Evolutionary conservation across 768 basidiomycete species (phyloP).

Genomic region (Leccinum longicurvipes): DNA sequence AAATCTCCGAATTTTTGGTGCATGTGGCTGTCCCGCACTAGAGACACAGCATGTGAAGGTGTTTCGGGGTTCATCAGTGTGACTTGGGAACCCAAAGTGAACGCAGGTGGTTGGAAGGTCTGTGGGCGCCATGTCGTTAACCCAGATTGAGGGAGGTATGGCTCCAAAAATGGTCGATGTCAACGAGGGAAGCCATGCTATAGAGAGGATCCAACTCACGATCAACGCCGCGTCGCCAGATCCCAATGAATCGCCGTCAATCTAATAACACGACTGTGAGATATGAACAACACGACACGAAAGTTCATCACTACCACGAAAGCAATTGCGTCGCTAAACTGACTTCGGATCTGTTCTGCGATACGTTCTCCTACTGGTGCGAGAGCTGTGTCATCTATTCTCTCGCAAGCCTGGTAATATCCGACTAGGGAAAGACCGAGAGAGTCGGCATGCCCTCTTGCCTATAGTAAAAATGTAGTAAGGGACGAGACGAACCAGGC

Average conservation of each 20-base stretch:
- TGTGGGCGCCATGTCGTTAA: slow-evolving; percentile 48
- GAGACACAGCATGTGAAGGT: slow-evolving; percentile 44
- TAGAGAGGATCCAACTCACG: slow-evolving; percentile 38
- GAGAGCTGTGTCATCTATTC: slow-evolving; percentile 56
- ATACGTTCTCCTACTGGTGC: slow-evolving; percentile 67
- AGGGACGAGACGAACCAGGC: not conserved
- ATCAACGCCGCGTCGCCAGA: slow-evolving; percentile 52
- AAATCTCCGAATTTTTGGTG: slow-evolving; percentile 72
- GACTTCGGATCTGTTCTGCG: slow-evolving; percentile 48
- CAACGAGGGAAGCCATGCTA: not conserved
- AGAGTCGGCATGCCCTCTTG: slow-evolving; percentile 55
- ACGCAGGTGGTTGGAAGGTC: slow-evolving; percentile 37
- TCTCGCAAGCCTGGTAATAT: slow-evolving; percentile 73
- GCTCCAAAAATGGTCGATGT: slow-evolving; percentile 34
- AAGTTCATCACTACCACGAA: slow-evolving; percentile 53
- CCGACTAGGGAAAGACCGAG: slow-evolving; percentile 56
- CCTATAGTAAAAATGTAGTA: slow-evolving; percentile 39
- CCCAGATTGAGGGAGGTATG: slow-evolving; percentile 44
- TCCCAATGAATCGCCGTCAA: slow-evolving; percentile 59
- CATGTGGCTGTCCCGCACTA: slow-evolving; percentile 48
- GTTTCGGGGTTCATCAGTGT: slow-evolving; percentile 44
- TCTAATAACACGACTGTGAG: slow-evolving; percentile 33
- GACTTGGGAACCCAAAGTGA: slow-evolving; percentile 44
- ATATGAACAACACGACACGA: not conserved
- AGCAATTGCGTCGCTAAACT: slow-evolving; percentile 60